Evolutionary conservation across 2,329 filamentous ascomycete species (phyloP).

Genomic region (Ambrosiella xylebori): DNA sequence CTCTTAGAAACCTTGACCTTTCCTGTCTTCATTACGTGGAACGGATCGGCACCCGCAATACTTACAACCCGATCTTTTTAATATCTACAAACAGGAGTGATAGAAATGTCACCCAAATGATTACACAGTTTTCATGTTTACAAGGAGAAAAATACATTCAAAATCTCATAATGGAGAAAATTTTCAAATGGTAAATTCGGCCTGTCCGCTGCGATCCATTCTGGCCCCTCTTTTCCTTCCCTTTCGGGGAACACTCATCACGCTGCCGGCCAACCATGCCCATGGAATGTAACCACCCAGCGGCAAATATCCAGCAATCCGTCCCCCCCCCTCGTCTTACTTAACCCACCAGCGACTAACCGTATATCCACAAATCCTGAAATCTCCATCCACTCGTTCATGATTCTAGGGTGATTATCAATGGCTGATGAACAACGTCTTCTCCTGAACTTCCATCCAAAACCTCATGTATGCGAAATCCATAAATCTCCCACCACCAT

Average conservation of each 20-base stretch:
- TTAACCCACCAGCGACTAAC: no score
- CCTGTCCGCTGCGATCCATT: neutral
- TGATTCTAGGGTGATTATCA: no score
- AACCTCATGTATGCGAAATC: no score
- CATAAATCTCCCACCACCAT: no score
- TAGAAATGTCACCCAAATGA: neutral
- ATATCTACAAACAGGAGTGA: neutral
- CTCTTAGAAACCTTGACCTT: no score
- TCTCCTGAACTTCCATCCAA: no score
- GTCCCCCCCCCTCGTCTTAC: neutral
- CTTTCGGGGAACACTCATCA: neutral
- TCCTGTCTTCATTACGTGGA: no score
- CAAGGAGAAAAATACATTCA: neutral
- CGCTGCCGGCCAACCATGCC: neutral
- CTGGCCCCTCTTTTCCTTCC: neutral
- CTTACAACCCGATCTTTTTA: neutral
- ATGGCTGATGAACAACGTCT: no score
- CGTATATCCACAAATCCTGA: no score
- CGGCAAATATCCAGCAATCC: neutral
- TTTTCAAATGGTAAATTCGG: neutral
- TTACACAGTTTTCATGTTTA: neutral
- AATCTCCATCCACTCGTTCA: no score
- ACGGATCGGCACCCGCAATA: neutral
- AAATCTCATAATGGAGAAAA: neutral
- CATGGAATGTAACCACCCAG: neutral